Conservation (phyloP, 1,284 basidiomycete species). For the Microbotryum silenes-acaulis region DNA sequence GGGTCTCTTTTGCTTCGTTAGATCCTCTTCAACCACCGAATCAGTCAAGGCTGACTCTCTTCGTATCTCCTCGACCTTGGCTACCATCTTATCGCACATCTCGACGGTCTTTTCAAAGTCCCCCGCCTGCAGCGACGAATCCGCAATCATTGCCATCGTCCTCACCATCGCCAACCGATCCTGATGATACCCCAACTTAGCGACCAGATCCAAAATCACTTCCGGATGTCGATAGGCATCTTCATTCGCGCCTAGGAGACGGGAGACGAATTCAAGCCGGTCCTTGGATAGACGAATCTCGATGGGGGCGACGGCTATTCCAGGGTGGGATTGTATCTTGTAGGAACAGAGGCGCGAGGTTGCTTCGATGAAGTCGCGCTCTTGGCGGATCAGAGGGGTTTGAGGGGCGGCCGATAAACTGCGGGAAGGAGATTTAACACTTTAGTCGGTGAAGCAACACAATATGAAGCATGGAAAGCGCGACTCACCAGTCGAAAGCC, state of each 20-base stretch:
- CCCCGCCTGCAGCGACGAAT: slow-evolving; percentile 67
- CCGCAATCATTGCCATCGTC: slow-evolving; percentile 75
- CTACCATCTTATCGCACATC: slow-evolving; percentile 62
- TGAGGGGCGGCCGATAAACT: slow-evolving; percentile 66
- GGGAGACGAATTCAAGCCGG: slow-evolving; percentile 65
- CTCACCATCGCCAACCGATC: slow-evolving; percentile 67
- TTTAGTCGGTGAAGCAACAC: not conserved
- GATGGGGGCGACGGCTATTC: slow-evolving; percentile 71
- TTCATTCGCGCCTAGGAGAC: slow-evolving; percentile 67
- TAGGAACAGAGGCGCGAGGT: slow-evolving; percentile 77
- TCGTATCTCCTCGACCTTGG: slow-evolving; percentile 51
- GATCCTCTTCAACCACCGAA: slow-evolving; percentile 31
- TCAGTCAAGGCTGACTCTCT: slow-evolving; percentile 29
- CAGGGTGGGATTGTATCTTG: slow-evolving; percentile 62
- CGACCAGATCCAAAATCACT: slow-evolving; percentile 76
- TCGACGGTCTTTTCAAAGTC: slow-evolving; percentile 68
- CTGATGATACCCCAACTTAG: slow-evolving; percentile 69
- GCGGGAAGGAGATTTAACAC: not conserved
- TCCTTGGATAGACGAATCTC: slow-evolving; percentile 84
- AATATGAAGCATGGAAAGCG: not conserved
- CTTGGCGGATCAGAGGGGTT: slow-evolving; percentile 56
- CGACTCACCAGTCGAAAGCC: slow-evolving; percentile 78
- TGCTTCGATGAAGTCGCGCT: slow-evolving; percentile 89
- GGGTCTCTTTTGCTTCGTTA: slow-evolving; percentile 29
- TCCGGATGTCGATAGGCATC: slow-evolving; percentile 82